A percentile compares a stretch with the other conserved stretches of the same genome.
Evolutionary conservation across 78 protist species (phyloP).

Genomic region (Dictyostelium intermedium): DNA sequence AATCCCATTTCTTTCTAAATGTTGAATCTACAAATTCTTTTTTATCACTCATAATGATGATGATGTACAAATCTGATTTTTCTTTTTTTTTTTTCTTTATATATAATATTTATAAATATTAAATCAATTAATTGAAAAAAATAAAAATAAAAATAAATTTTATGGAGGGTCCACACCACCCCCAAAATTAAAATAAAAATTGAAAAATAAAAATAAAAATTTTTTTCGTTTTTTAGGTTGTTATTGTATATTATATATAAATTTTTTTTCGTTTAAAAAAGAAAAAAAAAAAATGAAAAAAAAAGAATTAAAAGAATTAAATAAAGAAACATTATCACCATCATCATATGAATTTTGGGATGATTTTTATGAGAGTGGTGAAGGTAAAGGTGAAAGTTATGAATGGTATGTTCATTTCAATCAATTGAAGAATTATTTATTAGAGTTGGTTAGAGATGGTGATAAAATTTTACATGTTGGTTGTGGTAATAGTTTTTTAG

Average conservation of each 20-base stretch:
- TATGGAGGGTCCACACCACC: no score
- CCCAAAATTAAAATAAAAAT: no score
- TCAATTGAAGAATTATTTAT: not conserved
- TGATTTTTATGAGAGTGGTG: conserved; percentile 54
- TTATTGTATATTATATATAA: no score
- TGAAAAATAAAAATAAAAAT: no score
- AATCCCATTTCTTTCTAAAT: conserved; percentile 77
- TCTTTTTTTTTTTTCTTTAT: not conserved
- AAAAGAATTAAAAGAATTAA: not conserved
- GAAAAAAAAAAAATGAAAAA: not conserved
- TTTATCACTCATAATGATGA: not conserved
- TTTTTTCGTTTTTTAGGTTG: no score
- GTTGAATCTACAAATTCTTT: conserved; percentile 56
- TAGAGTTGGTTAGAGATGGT: not conserved
- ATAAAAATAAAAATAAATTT: no score
- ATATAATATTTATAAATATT: not conserved
- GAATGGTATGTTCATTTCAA: conserved; percentile 56
- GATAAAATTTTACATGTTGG: conserved; percentile 49
- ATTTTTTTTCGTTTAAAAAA: no score
- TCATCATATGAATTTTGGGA: conserved; percentile 59
- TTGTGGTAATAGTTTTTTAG: conserved; percentile 65
- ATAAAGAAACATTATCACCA: conserved; percentile 23
- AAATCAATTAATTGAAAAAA: not conserved
- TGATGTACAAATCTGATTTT: no score
- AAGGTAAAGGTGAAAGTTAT: conserved; percentile 43